Conservation (phyloP, 2,329 filamentous ascomycete species). For the Alternaria tenuissima region DNA sequence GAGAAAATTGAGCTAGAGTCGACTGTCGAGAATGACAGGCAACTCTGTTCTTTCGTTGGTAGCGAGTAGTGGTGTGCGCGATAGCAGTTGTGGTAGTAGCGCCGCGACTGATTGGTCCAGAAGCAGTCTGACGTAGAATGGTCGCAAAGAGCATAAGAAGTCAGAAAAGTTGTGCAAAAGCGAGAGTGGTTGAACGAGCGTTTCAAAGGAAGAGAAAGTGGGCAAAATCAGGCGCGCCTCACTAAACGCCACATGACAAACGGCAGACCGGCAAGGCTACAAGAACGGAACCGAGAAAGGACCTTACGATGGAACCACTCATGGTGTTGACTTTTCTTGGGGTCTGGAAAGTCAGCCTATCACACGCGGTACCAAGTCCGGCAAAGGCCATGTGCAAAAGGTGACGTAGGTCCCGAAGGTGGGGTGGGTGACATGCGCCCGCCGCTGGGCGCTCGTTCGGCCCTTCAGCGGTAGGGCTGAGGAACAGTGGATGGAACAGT, state of each 20-base stretch:
- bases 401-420: slow-evolving; percentile 23
- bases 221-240: slow-evolving; percentile 1
- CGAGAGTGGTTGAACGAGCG: not conserved
- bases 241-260: slow-evolving; percentile 6
- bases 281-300: slow-evolving; percentile 4
- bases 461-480: slow-evolving; percentile 26
- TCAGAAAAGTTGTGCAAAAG: not conserved
- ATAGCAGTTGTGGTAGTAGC: slow-evolving; percentile 4
- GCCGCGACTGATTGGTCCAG: slow-evolving; percentile 13
- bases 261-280: slow-evolving; percentile 10
- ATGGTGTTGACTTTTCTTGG: slow-evolving; percentile 18
- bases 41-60: slow-evolving; percentile 1
- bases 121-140: slow-evolving; percentile 3
- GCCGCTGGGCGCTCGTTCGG: slow-evolving; percentile 16
- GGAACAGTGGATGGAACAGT: too few relatives aligned
- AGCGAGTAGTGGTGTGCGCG: not conserved
- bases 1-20: not conserved
- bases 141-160: slow-evolving; percentile 14
- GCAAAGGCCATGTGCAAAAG: slow-evolving; percentile 7
- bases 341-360: slow-evolving; percentile 7
- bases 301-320: slow-evolving; percentile 6
- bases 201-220: not conserved
- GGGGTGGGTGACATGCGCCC: slow-evolving; percentile 22
- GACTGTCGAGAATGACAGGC: not conserved
- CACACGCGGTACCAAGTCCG: slow-evolving; percentile 5